Evolutionary conservation across 2,329 filamentous ascomycete species (phyloP).

Genomic region (Plectosphaerella plurivora): DNA sequence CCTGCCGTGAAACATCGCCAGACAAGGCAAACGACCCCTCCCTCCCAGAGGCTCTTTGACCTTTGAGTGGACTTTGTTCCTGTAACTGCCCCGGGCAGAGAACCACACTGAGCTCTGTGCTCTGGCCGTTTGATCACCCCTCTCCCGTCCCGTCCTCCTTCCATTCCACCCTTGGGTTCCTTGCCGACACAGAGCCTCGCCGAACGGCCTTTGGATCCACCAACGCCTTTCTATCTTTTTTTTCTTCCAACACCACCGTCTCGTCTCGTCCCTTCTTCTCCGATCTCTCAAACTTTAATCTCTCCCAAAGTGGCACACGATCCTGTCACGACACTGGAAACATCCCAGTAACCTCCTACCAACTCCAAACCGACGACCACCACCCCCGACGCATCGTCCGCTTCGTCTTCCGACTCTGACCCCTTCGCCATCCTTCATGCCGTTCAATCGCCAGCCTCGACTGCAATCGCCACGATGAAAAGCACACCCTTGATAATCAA

Average conservation of each 20-base stretch:
- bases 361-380: background rate
- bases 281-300: background rate
- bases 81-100: background rate
- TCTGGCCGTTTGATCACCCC: background rate
- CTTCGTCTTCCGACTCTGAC: background rate
- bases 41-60: background rate
- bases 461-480: constrained; percentile 71
- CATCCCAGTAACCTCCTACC: background rate
- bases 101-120: no score
- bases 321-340: background rate
- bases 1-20: background rate
- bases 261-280: background rate
- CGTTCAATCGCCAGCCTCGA: background rate
- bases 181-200: background rate
- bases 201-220: background rate
- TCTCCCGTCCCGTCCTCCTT: background rate
- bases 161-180: background rate
- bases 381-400: background rate
- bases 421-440: background rate
- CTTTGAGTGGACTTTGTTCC: background rate
- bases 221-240: background rate
- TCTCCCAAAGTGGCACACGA: background rate
- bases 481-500: constrained; percentile 93
- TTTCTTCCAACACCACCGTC: background rate
- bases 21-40: background rate